Evolutionary conservation across 805 yeast genomes (phyloP), one percentile per base, ranked within the genome.

Genomic region (Candida piceae): DNA sequence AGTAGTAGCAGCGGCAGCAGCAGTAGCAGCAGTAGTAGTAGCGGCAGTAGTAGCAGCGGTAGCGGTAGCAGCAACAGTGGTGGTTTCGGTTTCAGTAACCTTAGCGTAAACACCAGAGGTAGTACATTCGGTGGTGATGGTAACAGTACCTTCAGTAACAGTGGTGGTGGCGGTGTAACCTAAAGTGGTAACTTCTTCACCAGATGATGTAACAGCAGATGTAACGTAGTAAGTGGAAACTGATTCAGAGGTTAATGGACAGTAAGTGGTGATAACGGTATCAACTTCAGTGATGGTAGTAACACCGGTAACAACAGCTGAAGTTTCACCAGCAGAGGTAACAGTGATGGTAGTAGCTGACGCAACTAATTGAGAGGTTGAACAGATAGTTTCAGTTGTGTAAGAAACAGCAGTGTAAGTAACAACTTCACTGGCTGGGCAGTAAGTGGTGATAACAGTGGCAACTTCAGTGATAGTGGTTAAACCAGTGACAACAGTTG

Each of bases 201-300:
- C 23, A 7, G 7, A 7, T 7, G 23, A 21, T 7, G 23, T 10
- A 21, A 21, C 23, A 7, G 7, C 9, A 21, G 23, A 7, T 7
- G 23, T 21, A 7, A 7, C 23, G 10, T 21, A 21, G 23, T 17
- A 47, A 23, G 46, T 37, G 29, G 50, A 35, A 21, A 21, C 23
- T 21, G 23, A 21, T 21, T 21, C 23, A 21, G 23, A 21, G 34
- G 49, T 48, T 21, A 47, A 38, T 43, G 67, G 65, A 45, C 66
- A 60, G 57, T 55, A 63, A 31, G 72, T 64, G 36, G 60, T 57
- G 48, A 43, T 43, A 30, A 46, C 50, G 17, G 50, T 46, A 19
- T 48, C 43, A 36, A 35, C 50, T 13, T 46, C 48, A 16, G 48
- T 46, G 32, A 61, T 57, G 16, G 45, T 42, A 25, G 51, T 46